A percentile compares a stretch with the other conserved stretches of the same genome.
phyloP scores from a whole-genome alignment of 2,329 filamentous ascomycete genomes.

The Neopestalotiopsis clavispora region DNA sequence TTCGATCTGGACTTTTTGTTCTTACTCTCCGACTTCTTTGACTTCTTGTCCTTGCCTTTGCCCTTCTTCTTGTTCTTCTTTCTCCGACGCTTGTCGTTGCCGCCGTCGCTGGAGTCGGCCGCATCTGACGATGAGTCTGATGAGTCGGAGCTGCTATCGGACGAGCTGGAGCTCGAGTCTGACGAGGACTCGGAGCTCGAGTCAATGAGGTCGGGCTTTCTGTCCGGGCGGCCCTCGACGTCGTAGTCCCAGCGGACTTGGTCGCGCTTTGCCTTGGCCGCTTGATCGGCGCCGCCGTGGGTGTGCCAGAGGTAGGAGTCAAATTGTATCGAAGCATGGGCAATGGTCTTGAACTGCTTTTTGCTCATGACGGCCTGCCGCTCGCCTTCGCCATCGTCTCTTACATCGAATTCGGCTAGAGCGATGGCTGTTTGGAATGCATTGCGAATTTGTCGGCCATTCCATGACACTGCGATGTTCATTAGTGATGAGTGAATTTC shows the following conservation, averaged over 20 bases:
- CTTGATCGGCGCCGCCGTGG: slow-evolving; percentile 21
- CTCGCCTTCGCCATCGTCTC: not conserved
- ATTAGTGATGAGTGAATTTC: too few relatives aligned
- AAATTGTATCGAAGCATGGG: slow-evolving; percentile 12
- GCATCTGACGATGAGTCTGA: not conserved
- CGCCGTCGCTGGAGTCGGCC: not conserved
- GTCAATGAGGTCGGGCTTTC: not conserved
- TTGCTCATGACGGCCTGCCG: slow-evolving; percentile 4
- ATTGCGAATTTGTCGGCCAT: slow-evolving; percentile 21
- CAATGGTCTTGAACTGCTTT: slow-evolving; percentile 17
- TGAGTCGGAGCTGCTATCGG: not conserved
- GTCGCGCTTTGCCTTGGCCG: slow-evolving; percentile 15
- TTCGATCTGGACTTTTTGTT: slow-evolving; percentile 7
- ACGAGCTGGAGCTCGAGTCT: slow-evolving; percentile 1
- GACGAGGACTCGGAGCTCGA: slow-evolving; percentile 1
- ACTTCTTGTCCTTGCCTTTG: slow-evolving; percentile 10
- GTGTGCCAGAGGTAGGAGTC: slow-evolving; percentile 13
- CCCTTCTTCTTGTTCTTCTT: slow-evolving; percentile 25
- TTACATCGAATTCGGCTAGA: slow-evolving; percentile 11
- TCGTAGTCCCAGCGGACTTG: slow-evolving; percentile 15
- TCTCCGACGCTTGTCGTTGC: not conserved
- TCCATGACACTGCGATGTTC: not conserved
- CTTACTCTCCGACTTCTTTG: slow-evolving; percentile 2
- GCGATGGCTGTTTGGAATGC: slow-evolving; percentile 18
- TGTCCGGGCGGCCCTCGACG: not conserved